Base-by-base conservation (phyloP, 805 yeast genomes). In the Komagataella pseudopastoris region DNA sequence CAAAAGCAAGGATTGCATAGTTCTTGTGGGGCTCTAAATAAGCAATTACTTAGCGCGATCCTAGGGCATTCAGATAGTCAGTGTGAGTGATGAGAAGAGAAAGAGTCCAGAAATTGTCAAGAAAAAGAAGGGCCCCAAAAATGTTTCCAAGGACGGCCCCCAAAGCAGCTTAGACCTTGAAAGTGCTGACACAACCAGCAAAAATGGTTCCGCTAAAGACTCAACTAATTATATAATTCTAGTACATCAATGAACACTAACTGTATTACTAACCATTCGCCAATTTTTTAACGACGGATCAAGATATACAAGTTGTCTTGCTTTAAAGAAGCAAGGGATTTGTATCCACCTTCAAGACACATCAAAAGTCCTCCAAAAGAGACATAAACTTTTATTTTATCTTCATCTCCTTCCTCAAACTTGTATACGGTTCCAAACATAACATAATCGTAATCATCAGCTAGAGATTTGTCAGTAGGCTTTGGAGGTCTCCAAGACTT, bases 371-470 rank as follows among this genome's bases (percentile, higher is more conserved):
- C 99, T 52, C 99, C 99, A 66, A 90, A 93, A 3, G 98, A 91
- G 53, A 88, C 87, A 64, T 88, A 93, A 22, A 91, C 96, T 18
- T 95, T 83, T 68, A 88, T 85, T 57, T 72, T 72, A 53, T 69
- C 71, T 58, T 71, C 70, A 55, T 75, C 79, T 56, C 78, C 78
- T 70, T 93, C 99, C 66, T 91, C 96, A 63, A 93, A 93, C 67
- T 91, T 90, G 74, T 93, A 93, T 48, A 93, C 95, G 6, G 96
- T 89, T 51, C 99, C 99, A 65, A 90, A 82, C 98, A 93, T 91
- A 57, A 93, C 98, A 61, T 93, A 93, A 67, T 91, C 98, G 71
- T 89, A 91, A 63, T 93, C 98, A 65, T 91, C 97, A 58, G 96
- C 96, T 60, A 91, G 75, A 5, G 95, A 78, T 62, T 84, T 78